phyloP scores from a whole-genome alignment of 1,284 basidiomycete species.

The Microbotryum lychnidis-dioicae region DNA sequence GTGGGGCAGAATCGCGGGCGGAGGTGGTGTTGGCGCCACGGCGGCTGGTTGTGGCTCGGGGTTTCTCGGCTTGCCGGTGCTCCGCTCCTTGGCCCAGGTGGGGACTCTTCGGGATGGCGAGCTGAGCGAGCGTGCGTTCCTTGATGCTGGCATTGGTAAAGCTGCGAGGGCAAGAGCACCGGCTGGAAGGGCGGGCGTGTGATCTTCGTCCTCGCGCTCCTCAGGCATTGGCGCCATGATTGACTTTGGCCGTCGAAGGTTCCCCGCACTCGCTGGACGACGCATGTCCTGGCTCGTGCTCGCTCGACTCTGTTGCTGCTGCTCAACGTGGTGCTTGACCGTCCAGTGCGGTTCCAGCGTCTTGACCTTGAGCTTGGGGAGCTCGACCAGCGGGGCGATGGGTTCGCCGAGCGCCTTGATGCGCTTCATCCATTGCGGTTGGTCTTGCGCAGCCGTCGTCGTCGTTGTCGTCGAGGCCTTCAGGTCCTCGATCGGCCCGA shows the following conservation, averaged over 20 bases:
- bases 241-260: conserved; percentile 6
- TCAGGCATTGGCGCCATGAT: conserved; percentile 17
- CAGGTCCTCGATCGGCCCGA: too few relatives aligned
- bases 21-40: too few relatives aligned
- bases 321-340: conserved; percentile 15
- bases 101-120: too few relatives aligned
- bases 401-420: conserved; percentile 22
- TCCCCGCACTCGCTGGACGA: conserved; percentile 13
- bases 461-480: not conserved
- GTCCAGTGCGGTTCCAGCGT: conserved; percentile 18
- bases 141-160: too few relatives aligned
- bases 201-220: conserved; percentile 17
- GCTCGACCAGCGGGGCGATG: conserved; percentile 8
- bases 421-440: conserved; percentile 21
- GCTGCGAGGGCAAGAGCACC: too few relatives aligned
- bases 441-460: conserved; percentile 6
- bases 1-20: too few relatives aligned
- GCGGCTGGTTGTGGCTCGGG: too few relatives aligned
- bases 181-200: too few relatives aligned
- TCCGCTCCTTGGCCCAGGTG: too few relatives aligned
- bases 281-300: not conserved
- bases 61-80: too few relatives aligned
- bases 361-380: not conserved
- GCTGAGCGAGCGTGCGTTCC: too few relatives aligned
- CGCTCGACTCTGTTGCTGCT: conserved; percentile 4